Evolutionary conservation across 2,329 filamentous ascomycete species (phyloP), one percentile per base, ranked within the genome.

Genomic region (Nothophaeocryptopus gaeumannii): DNA sequence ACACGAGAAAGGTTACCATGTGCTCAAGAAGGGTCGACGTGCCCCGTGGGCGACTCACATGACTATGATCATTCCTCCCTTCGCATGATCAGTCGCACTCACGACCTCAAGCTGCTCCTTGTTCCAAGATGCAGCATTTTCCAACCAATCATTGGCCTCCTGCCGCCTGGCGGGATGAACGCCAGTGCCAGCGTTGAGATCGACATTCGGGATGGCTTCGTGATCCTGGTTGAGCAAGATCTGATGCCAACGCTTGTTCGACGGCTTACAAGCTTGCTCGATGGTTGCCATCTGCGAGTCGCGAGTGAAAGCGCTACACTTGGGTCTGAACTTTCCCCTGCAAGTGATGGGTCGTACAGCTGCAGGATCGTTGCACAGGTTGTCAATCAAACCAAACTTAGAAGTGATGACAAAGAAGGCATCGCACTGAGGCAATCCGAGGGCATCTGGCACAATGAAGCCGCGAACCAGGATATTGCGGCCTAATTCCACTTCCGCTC

Each of bases 151-250:
- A n/a, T n/a, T n/a, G n/a, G n/a, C n/a, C n/a, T n/a, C n/a, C n/a
- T n/a, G n/a, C n/a, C n/a, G n/a, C n/a, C n/a, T 32, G 8, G 46
- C 33, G 13, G 33, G 11, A 9, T 31, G 12, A 2, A 58, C 30
- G 5, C 36, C 14, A 3, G 35, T 38, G 4, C 31, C 39, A 10
- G 32, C 29, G n/a, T 50, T 55, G 29, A 51, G 16, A 37, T 59
- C 48, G 12, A 55, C 37, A 11, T 37, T 9, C 4, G 14, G 31
- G 14, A 56, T 35, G 7, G 20, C 20, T 13, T 50, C 39, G n/a
- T n/a, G n/a, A 20, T 60, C 48, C 20, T 60, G 58, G 31, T 60
- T 60, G n/a, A 60, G 50, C 14, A 58, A 32, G 11, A 57, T 33
- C 2, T 33, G 12, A 16, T 50, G 40, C 56, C 56, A 58, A 9